phyloP scores from a whole-genome alignment of 192 early-diverging fungal genomes.

The Backusella westeae region DNA sequence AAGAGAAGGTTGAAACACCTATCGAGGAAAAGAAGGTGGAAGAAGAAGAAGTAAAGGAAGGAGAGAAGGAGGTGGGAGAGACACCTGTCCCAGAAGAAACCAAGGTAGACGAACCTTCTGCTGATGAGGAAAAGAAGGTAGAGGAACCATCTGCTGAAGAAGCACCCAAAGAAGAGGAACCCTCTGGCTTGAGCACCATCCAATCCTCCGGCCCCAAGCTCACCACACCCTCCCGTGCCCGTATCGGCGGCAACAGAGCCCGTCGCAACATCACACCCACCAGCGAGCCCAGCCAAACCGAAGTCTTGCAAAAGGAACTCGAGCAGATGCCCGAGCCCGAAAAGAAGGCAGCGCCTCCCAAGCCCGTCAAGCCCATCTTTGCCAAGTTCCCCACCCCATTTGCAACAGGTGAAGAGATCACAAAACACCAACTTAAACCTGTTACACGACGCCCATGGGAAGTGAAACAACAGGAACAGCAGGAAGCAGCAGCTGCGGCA shows the following conservation, averaged over 20 bases:
- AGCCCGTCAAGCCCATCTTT: constrained; percentile 41
- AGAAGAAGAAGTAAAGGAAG: not conserved
- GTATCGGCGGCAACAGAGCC: not conserved
- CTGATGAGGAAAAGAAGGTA: not conserved
- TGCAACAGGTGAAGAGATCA: constrained; percentile 18
- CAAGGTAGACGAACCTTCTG: not conserved
- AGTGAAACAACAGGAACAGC: constrained; percentile 22
- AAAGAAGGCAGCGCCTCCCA: constrained; percentile 25
- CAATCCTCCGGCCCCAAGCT: constrained; percentile 25
- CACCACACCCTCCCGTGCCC: constrained; percentile 23
- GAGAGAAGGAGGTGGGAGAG: not conserved
- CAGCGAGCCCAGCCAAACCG: constrained; percentile 27
- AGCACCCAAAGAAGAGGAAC: not conserved
- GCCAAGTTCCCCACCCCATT: constrained; percentile 41
- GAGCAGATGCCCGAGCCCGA: not conserved
- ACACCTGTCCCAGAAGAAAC: not conserved
- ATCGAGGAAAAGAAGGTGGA: not conserved
- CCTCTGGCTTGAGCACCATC: constrained; percentile 7
- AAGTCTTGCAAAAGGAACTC: constrained; percentile 28
- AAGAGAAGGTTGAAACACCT: not conserved
- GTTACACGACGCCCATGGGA: constrained; percentile 33
- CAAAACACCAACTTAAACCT: constrained; percentile 27
- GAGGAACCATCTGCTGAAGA: not conserved
- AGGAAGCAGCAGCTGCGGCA: not conserved
- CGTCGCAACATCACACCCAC: constrained; percentile 15